Evolutionary conservation across 1,139 yeast genomes (phyloP), one percentile per base, ranked within the genome.

Genomic region (Lodderomyces jiufengensis): DNA sequence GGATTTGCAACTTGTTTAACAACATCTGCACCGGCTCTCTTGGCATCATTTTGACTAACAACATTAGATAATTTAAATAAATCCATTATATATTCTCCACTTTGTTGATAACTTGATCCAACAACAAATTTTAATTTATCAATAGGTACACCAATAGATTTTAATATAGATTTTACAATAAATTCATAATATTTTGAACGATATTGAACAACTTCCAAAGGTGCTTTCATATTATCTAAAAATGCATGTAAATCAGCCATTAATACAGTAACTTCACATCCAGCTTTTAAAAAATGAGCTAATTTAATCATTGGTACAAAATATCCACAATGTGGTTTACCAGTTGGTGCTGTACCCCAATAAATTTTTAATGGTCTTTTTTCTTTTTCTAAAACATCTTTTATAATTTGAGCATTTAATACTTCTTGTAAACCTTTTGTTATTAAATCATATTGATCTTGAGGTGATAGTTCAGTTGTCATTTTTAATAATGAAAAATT

Each of bases 1-100:
- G 98, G 98, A 61, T 88, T 88, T 31, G 87, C 80, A 36, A 90
- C 97, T 67, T 94, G 98, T 62, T 94, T 94, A 45, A 94, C 99
- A 40, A 94, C 99, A 63, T 94, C 99, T 10, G 99, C 98, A 57
- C 99, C 99, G 1, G 99, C 99, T 61, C 98, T 81, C 69, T 87
- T 87, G 48, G 97, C 97, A 56, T 90, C 97, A 57, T 92, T 90
- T 64, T 86, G 96, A 16, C 95, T 80, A 21, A 86, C 95, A 31
- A 70, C 61, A 58, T 92, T 90, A 31, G 94, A 76, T 55, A 92
- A 62, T 58, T 79, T 79, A 75, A 88, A 94, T 35, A 92, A 65
- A 54, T 94, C 99, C 79, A 94, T 58, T 13, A 95, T 84, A 68
- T 85, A 94, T 26, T 84, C 78, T 9, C 80, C 74, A 15, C 75